Evolutionary conservation across 805 yeast species (phyloP).

Genomic region (Nakazawaea anatomiae): DNA sequence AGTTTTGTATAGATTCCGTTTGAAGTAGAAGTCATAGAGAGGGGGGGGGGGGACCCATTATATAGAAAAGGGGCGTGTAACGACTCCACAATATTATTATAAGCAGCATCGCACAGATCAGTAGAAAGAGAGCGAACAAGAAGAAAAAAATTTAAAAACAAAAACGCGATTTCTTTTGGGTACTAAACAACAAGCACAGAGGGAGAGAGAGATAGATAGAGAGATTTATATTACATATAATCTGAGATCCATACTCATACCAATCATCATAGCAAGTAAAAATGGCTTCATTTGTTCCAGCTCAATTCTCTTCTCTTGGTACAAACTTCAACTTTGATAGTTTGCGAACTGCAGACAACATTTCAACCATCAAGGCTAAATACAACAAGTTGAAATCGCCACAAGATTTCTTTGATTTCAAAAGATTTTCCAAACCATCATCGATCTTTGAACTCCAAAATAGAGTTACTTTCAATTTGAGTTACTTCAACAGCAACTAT

Average conservation of each 20-base stretch:
- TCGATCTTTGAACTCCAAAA: conserved; percentile 80
- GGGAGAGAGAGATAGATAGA: too few relatives aligned
- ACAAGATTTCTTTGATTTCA: conserved; percentile 85
- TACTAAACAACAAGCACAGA: too few relatives aligned
- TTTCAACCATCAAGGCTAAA: conserved; percentile 47
- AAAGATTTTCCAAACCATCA: conserved; percentile 77
- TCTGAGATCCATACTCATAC: background rate
- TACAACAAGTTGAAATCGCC: conserved; percentile 72
- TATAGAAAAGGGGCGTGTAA: background rate
- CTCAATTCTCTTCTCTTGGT: conserved; percentile 27
- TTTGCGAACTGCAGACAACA: conserved; percentile 27
- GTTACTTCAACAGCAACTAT: conserved; percentile 84
- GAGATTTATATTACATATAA: too few relatives aligned
- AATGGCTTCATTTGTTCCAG: conserved; percentile 26
- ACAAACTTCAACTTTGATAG: conserved; percentile 26
- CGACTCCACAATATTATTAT: background rate
- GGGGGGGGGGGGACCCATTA: background rate
- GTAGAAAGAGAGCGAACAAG: background rate
- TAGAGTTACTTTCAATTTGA: conserved; percentile 76
- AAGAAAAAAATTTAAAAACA: background rate
- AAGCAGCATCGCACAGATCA: too few relatives aligned
- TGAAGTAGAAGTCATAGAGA: background rate
- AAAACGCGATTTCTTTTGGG: too few relatives aligned
- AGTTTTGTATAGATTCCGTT: too few relatives aligned
- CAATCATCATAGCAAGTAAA: background rate